Evolutionary conservation across 176 grass and related monocot genomes (phyloP).

Genomic region (Oryza nivara): DNA sequence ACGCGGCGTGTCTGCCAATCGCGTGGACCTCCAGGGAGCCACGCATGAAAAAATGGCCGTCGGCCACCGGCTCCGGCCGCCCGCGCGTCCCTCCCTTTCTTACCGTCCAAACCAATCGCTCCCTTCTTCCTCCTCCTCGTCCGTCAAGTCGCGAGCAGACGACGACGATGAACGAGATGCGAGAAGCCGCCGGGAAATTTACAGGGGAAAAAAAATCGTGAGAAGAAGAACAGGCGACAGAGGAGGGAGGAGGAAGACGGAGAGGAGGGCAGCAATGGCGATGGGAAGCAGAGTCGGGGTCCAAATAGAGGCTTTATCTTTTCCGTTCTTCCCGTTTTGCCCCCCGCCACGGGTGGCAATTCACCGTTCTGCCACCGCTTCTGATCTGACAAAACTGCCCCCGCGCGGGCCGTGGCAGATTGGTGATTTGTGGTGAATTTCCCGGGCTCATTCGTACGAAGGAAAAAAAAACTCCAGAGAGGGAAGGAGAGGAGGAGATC

Average conservation of each 20-base stretch:
- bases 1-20: slow-evolving; percentile 49
- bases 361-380: slow-evolving; percentile 44
- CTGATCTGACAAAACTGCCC: slow-evolving; percentile 42
- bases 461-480: not conserved
- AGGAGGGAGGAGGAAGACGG: slow-evolving; percentile 21
- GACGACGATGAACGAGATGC: slow-evolving; percentile 3
- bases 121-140: not conserved
- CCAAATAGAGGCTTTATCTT: slow-evolving; percentile 72
- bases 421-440: not conserved
- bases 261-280: slow-evolving; percentile 62
- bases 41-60: slow-evolving; percentile 59
- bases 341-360: not conserved
- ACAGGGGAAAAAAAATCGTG: slow-evolving; percentile 26
- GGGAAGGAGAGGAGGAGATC: not conserved
- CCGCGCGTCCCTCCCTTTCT: slow-evolving; percentile 13
- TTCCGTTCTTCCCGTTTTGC: slow-evolving; percentile 39
- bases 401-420: not conserved
- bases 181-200: slow-evolving; percentile 30
- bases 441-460: not conserved
- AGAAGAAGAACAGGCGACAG: slow-evolving; percentile 8
- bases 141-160: not conserved
- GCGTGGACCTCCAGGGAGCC: slow-evolving; percentile 49
- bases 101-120: slow-evolving; percentile 28
- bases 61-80: slow-evolving; percentile 41
- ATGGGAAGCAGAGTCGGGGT: slow-evolving; percentile 57